phyloP scores from a whole-genome alignment of 2,329 filamentous ascomycete genomes.

The Coniochaeta sp. region DNA sequence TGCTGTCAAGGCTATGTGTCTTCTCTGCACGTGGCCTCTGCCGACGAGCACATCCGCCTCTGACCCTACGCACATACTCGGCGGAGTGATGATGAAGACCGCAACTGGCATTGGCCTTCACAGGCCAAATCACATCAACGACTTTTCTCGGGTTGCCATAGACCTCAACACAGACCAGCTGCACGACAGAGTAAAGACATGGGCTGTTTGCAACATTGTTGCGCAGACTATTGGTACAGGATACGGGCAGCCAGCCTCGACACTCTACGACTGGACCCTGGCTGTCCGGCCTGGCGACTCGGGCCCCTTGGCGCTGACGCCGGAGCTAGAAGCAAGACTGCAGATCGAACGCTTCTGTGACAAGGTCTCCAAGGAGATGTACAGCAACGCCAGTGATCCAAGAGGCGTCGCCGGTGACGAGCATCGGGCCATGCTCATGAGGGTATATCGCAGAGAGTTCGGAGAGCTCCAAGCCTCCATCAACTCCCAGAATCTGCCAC shows the following conservation, averaged over 20 bases:
- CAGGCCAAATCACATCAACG: slow-evolving; percentile 72
- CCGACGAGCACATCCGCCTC: slow-evolving; percentile 75
- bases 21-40: slow-evolving; percentile 76
- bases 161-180: slow-evolving; percentile 74
- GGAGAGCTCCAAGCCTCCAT: slow-evolving; percentile 56
- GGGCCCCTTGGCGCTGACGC: slow-evolving; percentile 49
- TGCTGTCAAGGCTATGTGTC: slow-evolving; percentile 72
- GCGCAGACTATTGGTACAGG: slow-evolving; percentile 77
- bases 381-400: slow-evolving; percentile 68
- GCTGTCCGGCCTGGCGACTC: slow-evolving; percentile 53
- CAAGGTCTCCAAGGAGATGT: slow-evolving; percentile 73
- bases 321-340: slow-evolving; percentile 60
- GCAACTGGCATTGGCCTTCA: slow-evolving; percentile 79
- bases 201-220: slow-evolving; percentile 81
- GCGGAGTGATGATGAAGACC: slow-evolving; percentile 80
- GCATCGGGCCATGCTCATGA: slow-evolving; percentile 58
- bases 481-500: slow-evolving; percentile 50
- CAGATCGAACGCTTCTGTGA: slow-evolving; percentile 70
- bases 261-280: slow-evolving; percentile 68
- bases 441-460: slow-evolving; percentile 59
- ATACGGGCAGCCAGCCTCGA: slow-evolving; percentile 74
- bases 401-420: slow-evolving; percentile 62
- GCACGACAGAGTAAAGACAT: slow-evolving; percentile 70
- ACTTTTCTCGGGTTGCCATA: slow-evolving; percentile 70
- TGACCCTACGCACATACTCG: slow-evolving; percentile 75